Evolutionary conservation across 495 filamentous ascomycete species (phyloP).

Genomic region (Aspergillus carlsbadensis): DNA sequence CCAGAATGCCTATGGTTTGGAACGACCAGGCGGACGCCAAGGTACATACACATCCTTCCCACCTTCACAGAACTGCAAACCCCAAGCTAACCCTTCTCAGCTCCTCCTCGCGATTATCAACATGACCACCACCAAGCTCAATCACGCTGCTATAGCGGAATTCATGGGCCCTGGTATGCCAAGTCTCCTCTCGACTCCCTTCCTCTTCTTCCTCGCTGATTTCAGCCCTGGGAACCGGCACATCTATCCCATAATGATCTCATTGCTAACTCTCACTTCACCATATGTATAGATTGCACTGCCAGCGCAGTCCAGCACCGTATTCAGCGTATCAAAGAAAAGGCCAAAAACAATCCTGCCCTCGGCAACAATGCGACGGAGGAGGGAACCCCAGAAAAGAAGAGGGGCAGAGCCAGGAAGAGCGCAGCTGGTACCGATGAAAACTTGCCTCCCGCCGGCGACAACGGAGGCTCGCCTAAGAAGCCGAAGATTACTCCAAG

Average conservation of each 20-base stretch:
- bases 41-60: slow-evolving; percentile 10
- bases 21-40: slow-evolving; percentile 25
- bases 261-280: not conserved
- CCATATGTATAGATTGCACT: slow-evolving; percentile 23
- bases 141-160: slow-evolving; percentile 22
- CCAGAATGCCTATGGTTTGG: slow-evolving; percentile 26
- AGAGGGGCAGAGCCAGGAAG: not conserved
- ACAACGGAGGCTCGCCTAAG: not conserved
- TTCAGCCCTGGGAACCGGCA: too few relatives aligned
- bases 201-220: too few relatives aligned
- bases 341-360: not conserved
- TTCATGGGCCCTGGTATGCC: slow-evolving; percentile 14
- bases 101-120: slow-evolving; percentile 29
- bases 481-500: not conserved
- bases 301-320: slow-evolving; percentile 29
- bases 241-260: too few relatives aligned
- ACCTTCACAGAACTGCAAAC: not conserved
- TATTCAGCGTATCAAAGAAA: slow-evolving; percentile 26
- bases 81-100: slow-evolving; percentile 13
- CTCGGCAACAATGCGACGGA: too few relatives aligned
- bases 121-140: slow-evolving; percentile 18
- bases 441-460: not conserved
- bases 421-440: not conserved
- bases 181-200: not conserved
- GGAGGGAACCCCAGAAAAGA: not conserved